Base-by-base conservation (phyloP, 306 rosid genomes). In the Cucumis hystrix region DNA sequence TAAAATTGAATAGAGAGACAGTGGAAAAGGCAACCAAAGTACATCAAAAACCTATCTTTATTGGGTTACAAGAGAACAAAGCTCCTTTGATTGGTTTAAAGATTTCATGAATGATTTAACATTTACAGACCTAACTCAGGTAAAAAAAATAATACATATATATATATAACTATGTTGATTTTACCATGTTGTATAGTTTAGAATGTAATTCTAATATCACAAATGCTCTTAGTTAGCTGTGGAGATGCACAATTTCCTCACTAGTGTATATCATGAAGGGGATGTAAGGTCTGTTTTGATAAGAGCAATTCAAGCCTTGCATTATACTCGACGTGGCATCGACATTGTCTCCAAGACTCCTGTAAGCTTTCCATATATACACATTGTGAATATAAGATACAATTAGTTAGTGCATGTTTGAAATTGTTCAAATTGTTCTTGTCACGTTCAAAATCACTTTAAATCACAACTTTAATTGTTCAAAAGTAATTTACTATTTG, bases 31-130 rank as follows among this genome's bases (percentile, higher is more conserved):
- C 83, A 80, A 86, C 87, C 64, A 20, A 80, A 85, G 82, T 58
- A 86, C 96, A 55, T 61, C 66, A 66, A 93, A 91, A 87, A 91
- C 96, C 52, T 91, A 89, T 47, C 89, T 93, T 41, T 93, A 88
- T 82, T 93, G 98, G 98, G 83, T 88, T 71, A 91, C 98, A 77
- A 88, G 92, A 80, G 98, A 93, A 69, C 96, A 90, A 83, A 87
- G 89, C 86, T 91, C 98, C 68, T 91, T 93, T 83, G 97, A 88
- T 54, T 93, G 98, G 98, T 93, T 91, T 79, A 82, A 94, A 88
- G 97, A 91, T 83, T 78, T 78, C 82, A 86, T 89, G 83, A 88
- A 89, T 75, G 96, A 88, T 75, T 77, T 88, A 68, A 82, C 92
- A 65, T 73, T 60, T 54, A 83, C 96, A 57, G 80, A 81, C 79